Base-by-base conservation (phyloP, 2,329 filamentous ascomycete species). In the Trichoderma lentiforme region DNA sequence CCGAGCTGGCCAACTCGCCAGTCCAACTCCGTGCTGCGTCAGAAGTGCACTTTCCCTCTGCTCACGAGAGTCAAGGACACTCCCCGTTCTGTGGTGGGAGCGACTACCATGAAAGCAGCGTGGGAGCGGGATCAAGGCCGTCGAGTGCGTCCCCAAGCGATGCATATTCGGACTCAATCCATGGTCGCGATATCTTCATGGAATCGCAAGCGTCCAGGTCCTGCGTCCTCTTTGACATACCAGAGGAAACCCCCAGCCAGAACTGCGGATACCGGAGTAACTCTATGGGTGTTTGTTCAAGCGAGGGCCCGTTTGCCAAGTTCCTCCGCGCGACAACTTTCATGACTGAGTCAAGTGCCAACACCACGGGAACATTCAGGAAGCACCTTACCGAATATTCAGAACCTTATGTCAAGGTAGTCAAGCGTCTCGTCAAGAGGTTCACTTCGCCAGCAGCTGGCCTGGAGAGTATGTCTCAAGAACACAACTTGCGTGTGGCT, bases 1-100 rank as follows among this genome's bases (percentile, higher is more conserved):
- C 79, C n/a, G 81, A 83, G 73, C 79, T 87, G 4, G 78, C 81
- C 21, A 79, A 79, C 21, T 85, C 85, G 28, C 80, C 82, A 6
- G 80, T 78, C 7, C 78, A 83, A 30, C 28, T 74, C 4, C 12
- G 18, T 6, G 58, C 47, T 6, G 56, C 67, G 11, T 26, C 26
- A 18, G 67, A 70, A 26, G 32, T 36, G 21, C 28, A 9, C 7
- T 47, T 70, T 4, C 21, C 67, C 8, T 28, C 67, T 14, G 15
- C 36, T 8, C 57, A 62, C 14, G 14, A 36, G 28, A 1, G 39
- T 4, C 67, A 53, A n/a, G 67, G 34, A 18, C 67, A 62, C 21
- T 51, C 67, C 3, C 58, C 67, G 11, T 11, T 62, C 8, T 70
- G 3, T 61, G 67, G 28, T 21, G 47, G 57, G 28, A 61, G 36